Evolutionary conservation across 2,329 filamentous ascomycete genomes (phyloP), one percentile per base, ranked within the genome.

Genomic region (Arthrobotrys musiformis): DNA sequence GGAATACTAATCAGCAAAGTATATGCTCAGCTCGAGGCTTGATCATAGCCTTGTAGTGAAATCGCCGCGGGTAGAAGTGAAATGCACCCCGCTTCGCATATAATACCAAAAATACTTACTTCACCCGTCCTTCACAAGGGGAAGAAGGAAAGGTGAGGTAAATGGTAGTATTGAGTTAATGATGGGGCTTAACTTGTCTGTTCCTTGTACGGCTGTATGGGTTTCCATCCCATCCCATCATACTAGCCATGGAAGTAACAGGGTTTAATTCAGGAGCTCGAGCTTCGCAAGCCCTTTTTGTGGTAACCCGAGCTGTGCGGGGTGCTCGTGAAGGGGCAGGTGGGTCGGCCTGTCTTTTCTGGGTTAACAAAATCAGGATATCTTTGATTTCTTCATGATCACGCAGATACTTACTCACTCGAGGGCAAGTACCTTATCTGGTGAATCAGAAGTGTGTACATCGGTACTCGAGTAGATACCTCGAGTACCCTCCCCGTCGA

Each of bases 71-170:
- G 48, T 52, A 52, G 48, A 52, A 30, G 50, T 17, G 24, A 30
- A 44, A 62, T 63, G 67, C 67, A 63, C 67, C 67, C 67, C 67
- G 67, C 67, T 70, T 70, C 63, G 35, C 63, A 42, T 8, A 4
- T 42, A 42, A 56, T 58, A 42, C 63, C 63, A 67, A 67, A 67
- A 67, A 68, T 68, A 68, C 40, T 26, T 40, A n/a, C 17, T 42
- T 6, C 13, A 17, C 15, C 15, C 40, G 33, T 37, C 33, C 33
- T 13, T 37, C 33, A 37, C 33, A 7, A 44, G 22, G 26, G 22
- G 35, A 61, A 8, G 9, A 17, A 52, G n/a, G 13, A 52, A 50
- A 37, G 40, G 17, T 64, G 60, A 64, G 60, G 60, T 44, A 64
- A 50, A 50, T n/a, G n/a, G n/a, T n/a, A n/a, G n/a, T n/a, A n/a